Evolutionary conservation across 805 yeast species (phyloP), one percentile per base, ranked within the genome.

Genomic region (Danielia reshetovae): DNA sequence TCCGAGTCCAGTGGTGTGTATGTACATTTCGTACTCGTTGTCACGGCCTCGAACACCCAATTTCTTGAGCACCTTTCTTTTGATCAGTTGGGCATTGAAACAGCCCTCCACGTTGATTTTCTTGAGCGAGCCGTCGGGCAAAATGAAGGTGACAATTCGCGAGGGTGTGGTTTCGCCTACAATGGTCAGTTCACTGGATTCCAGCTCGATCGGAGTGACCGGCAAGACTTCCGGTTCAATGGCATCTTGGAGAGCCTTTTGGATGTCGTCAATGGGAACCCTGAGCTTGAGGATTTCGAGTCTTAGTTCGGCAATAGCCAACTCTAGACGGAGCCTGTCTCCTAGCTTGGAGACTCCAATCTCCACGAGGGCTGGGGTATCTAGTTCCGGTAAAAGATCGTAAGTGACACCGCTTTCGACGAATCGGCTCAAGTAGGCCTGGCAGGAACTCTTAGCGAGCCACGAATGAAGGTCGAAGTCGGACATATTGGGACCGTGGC

Each of bases 301-400:
- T 13, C 74, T 67, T 37, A 77, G 48, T 27, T 64, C 55, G 19
- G 72, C 64, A 3, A 85, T 67, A 14, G 81, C 79, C 11, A 75
- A 64, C 48, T 81, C 76, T 8, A 90, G 58, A 18, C 82, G 66
- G 14, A 90, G 65, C 18, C 96, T 65, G 55, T 93, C 97, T 1
- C 97, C 97, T 11, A 90, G 75, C 44, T 77, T 81, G n/a, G 49
- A 43, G 8, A 90, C 58, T 0, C 96, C 95, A 8, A 93, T 54
- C 37, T 82, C 93, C 30, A 71, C 74, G 36, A 90, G 68, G 1
- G 87, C 75, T 5, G 60, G 66, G 27, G 72, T 67, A 49, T 85
- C 95, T 28, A 80, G 60, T 39, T 77, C 81, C 4, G 76, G 62
- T 6, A 82, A 45, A 5, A 81, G 58, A 34, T 78, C 84, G 15